phyloP scores from a whole-genome alignment of 1,284 basidiomycete species.

The Coniophora puteana region DNA sequence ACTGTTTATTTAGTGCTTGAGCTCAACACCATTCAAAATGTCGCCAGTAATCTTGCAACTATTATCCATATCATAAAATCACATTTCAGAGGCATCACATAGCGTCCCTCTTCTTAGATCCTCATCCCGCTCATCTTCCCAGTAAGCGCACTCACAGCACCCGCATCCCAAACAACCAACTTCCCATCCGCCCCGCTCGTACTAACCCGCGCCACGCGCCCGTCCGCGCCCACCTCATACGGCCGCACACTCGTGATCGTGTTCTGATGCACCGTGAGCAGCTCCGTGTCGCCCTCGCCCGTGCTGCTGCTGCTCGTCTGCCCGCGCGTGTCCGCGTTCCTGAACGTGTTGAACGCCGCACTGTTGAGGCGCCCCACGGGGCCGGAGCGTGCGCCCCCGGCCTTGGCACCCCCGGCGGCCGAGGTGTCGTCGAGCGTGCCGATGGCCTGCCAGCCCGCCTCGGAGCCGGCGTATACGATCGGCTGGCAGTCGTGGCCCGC shows the following conservation, averaged over 20 bases:
- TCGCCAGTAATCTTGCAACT: too few relatives aligned
- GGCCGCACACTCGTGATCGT: conserved; percentile 91
- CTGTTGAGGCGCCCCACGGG: conserved; percentile 85
- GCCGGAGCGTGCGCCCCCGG: conserved; percentile 40
- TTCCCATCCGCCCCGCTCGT: conserved; percentile 96
- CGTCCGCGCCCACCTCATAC: conserved; percentile 61
- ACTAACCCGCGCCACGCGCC: conserved; percentile 73
- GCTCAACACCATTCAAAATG: too few relatives aligned
- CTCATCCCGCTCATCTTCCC: conserved; percentile 49
- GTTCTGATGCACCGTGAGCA: conserved; percentile 94
- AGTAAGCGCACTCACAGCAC: conserved; percentile 36
- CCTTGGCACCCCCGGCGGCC: conserved; percentile 37
- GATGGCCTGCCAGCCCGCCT: conserved; percentile 69
- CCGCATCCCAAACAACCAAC: conserved; percentile 88
- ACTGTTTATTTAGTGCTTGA: too few relatives aligned
- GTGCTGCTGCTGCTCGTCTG: conserved; percentile 39
- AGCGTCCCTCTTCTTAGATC: conserved; percentile 30
- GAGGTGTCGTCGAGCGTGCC: conserved; percentile 85
- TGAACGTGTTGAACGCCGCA: conserved; percentile 95
- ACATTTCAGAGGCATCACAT: too few relatives aligned
- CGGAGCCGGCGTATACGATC: conserved; percentile 74
- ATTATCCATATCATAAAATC: too few relatives aligned
- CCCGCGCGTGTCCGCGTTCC: conserved; percentile 88
- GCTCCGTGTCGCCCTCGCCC: conserved; percentile 59
- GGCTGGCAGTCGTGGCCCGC: conserved; percentile 99